Evolutionary conservation across 495 filamentous ascomycete genomes (phyloP), one percentile per base, ranked within the genome.

Genomic region (Pyrenopolyporus hunteri): DNA sequence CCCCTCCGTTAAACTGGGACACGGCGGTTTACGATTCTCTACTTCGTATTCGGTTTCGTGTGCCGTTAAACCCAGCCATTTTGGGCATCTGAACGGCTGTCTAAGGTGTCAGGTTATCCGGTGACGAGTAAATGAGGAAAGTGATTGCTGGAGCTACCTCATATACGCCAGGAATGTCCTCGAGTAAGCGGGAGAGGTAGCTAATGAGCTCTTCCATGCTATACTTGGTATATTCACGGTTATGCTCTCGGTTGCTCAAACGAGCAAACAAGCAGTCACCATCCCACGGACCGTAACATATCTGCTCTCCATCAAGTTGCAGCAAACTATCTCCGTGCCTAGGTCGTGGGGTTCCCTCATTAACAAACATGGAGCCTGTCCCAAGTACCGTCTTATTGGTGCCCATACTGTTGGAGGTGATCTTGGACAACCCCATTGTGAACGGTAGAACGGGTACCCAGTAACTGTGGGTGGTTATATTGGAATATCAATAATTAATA

Each of bases 221-320:
- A n/a, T n/a, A n/a, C n/a, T n/a, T n/a, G n/a, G n/a, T n/a, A n/a
- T n/a, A n/a, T n/a, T n/a, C n/a, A n/a, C n/a, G n/a, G n/a, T n/a
- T n/a, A 32, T 23, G 0, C 22, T 20, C 16, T 3, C 19, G 29
- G 46, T 36, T 16, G 1, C 2, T 49, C 29, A 49, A 33, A 20
- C 46, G 46, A 32, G 9, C n/a, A 22, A 37, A 39, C 14, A 56
- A 9, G 23, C 29, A 37, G 6, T 14, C 19, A 16, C 25, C 31
- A 6, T 56, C 53, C 53, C 53, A 56, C 13, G 20, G 52, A 22
- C 42, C 22, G 7, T 37, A 37, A 26, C 53, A 56, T 10, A 47
- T 56, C 20, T 25, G 23, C 16, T 37, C 42, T 4, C 42, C 53
- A 16, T 56, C 22, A 9, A 47, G 9, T 19, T 39, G 6, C 9